phyloP scores from a whole-genome alignment of 2,329 filamentous ascomycete species.

The Beauveria sp. region DNA sequence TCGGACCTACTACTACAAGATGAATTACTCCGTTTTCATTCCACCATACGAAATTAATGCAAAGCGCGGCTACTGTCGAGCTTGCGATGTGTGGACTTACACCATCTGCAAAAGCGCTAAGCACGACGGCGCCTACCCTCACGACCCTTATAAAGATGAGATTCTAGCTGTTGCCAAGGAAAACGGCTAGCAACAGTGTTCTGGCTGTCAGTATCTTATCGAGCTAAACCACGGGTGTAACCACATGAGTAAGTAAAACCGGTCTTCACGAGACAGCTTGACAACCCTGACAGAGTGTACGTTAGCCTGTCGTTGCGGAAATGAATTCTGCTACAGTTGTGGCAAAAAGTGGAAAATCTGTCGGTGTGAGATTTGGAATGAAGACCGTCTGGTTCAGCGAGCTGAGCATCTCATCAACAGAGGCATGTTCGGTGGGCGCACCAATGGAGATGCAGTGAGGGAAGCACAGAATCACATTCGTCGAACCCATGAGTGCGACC shows the following conservation, averaged over 20 bases:
- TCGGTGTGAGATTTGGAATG: conserved; percentile 27
- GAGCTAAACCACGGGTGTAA: conserved; percentile 41
- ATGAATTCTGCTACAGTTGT: conserved; percentile 39
- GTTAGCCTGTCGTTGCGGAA: conserved; percentile 34
- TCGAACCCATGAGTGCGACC: neutral
- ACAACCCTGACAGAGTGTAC: neutral
- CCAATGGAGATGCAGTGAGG: neutral
- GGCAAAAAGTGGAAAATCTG: conserved; percentile 33
- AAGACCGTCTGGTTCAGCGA: conserved; percentile 16
- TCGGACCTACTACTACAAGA: too few relatives aligned
- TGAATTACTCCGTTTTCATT: too few relatives aligned
- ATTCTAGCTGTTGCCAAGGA: conserved; percentile 30
- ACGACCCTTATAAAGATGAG: conserved; percentile 31
- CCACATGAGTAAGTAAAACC: conserved; percentile 44
- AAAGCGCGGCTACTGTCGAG: neutral
- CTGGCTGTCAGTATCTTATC: conserved; percentile 35
- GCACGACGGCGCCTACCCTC: conserved; percentile 27
- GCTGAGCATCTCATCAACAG: neutral
- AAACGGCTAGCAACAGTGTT: conserved; percentile 43
- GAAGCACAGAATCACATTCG: neutral
- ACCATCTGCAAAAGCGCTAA: neutral
- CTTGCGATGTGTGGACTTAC: neutral
- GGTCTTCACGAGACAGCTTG: neutral
- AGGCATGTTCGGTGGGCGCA: neutral
- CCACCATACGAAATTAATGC: neutral